Evolutionary conservation across 768 basidiomycete species (phyloP).

Genomic region (Russula sp.): DNA sequence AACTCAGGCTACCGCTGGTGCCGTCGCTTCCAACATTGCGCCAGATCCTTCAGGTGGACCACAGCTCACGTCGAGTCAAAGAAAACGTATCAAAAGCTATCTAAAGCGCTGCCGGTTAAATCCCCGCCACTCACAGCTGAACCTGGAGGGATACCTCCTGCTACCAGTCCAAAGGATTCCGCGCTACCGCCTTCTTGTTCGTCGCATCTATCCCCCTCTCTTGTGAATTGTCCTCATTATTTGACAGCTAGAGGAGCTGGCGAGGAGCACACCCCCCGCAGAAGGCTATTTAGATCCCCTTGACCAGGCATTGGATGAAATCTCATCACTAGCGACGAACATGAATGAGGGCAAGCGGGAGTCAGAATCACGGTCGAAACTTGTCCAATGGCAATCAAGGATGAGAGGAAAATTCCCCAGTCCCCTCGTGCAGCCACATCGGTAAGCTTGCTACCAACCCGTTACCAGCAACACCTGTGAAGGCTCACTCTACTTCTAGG

Average conservation of each 20-base stretch:
- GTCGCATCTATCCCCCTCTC: slow-evolving; percentile 27
- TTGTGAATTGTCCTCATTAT: background rate
- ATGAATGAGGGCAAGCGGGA: slow-evolving; percentile 99
- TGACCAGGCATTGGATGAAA: slow-evolving; percentile 79
- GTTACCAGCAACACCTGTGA: background rate
- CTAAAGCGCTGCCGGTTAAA: slow-evolving; percentile 85
- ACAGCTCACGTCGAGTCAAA: slow-evolving; percentile 67
- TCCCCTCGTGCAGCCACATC: slow-evolving; percentile 96
- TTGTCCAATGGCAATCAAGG: slow-evolving; percentile 85
- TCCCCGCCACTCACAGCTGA: slow-evolving; percentile 88
- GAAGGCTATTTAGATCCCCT: slow-evolving; percentile 72
- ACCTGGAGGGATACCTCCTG: slow-evolving; percentile 87
- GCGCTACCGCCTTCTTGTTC: slow-evolving; percentile 87
- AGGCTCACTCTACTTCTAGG: slow-evolving; percentile 33
- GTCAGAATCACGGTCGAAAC: slow-evolving; percentile 81
- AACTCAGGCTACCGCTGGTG: slow-evolving; percentile 32
- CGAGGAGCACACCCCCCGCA: slow-evolving; percentile 75
- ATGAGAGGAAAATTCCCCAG: slow-evolving; percentile 92
- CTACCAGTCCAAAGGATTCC: slow-evolving; percentile 96
- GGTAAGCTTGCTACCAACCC: slow-evolving; percentile 39
- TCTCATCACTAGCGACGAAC: slow-evolving; percentile 79
- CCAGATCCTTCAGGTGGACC: slow-evolving; percentile 39
- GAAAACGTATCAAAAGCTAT: slow-evolving; percentile 82
- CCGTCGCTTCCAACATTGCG: slow-evolving; percentile 35
- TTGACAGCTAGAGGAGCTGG: slow-evolving; percentile 73